Evolutionary conservation across 2,329 filamentous ascomycete genomes (phyloP).

Genomic region (Tolypocladium pustulatum): DNA sequence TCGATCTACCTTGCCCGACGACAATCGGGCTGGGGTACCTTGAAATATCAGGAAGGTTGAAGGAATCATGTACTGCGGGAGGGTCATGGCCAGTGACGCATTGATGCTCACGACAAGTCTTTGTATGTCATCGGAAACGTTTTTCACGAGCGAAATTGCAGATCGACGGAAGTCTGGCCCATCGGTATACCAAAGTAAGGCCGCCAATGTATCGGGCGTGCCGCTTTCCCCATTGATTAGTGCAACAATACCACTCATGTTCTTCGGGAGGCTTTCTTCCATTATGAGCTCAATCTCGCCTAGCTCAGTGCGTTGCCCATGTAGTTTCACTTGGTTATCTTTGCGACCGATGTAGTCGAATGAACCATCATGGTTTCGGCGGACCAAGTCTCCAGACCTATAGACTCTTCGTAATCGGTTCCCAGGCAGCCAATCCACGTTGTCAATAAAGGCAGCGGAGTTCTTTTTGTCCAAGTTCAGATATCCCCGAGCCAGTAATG

Average conservation of each 20-base stretch:
- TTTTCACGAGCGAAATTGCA: neutral
- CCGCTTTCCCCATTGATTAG: neutral
- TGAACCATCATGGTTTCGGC: slow-evolving; percentile 26
- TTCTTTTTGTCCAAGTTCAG: slow-evolving; percentile 33
- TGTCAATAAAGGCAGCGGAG: slow-evolving; percentile 17
- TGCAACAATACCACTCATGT: neutral
- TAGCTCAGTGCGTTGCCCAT: slow-evolving; percentile 44
- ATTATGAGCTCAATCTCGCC: slow-evolving; percentile 12
- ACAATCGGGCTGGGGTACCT: slow-evolving; percentile 19
- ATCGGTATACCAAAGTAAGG: neutral
- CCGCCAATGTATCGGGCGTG: neutral
- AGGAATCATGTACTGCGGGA: slow-evolving; percentile 29
- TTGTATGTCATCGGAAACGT: neutral
- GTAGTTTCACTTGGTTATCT: slow-evolving; percentile 46
- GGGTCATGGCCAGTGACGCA: neutral
- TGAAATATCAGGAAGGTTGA: slow-evolving; percentile 27
- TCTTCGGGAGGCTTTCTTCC: neutral
- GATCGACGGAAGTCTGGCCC: neutral
- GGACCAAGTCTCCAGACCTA: slow-evolving; percentile 35
- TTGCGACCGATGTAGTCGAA: slow-evolving; percentile 38
- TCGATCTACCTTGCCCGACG: slow-evolving; percentile 4
- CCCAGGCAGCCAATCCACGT: neutral
- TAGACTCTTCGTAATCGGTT: slow-evolving; percentile 14
- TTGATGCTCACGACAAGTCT: neutral
- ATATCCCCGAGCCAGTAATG: slow-evolving; percentile 39